Evolutionary conservation across 2,329 filamentous ascomycete species (phyloP), one percentile per base, ranked within the genome.

Genomic region (Fusarium udum): DNA sequence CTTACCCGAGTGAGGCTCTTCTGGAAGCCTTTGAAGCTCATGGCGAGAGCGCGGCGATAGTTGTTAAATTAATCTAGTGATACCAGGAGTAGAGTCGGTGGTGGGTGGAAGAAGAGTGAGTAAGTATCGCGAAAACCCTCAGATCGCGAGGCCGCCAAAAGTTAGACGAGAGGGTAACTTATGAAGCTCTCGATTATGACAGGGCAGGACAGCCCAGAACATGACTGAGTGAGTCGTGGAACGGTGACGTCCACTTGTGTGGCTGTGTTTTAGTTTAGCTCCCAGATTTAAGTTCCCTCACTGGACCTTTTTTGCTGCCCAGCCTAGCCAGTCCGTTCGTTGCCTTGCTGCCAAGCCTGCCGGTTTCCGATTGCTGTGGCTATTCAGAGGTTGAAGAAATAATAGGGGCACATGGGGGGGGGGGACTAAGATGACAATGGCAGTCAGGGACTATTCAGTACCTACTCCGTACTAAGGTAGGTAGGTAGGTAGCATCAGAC

Each of bases 11-110:
- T 90, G 81, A 97, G 87, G 86, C 92, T 92, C 88, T 98, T 98
- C 82, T 93, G 91, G 80, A 99, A 94, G 79, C 96, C 96, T 85
- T 96, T 97, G 88, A 97, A 95, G 90, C 95, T 98, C 96, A 99
- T 98, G 81, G 61, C 80, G 80, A 64, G 63, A 61, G 72, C 72
- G 63, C n/a, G 57, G 31, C 52, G 40, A 43, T 32, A 22, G 48
- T 52, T 72, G 32, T 55, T 56, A 51, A 42, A 51, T 52, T 61
- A 28, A 63, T 48, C 40, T 43, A 58, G 56, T 32, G 66, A 42
- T 46, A 53, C 36, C 45, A 49, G 56, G 58, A 55, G 57, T 45
- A 53, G 15, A 57, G 51, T 61, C 57, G 72, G 64, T 68, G 42
- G 48, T 40, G 45, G 57, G 61, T 39, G 43, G 24, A 42, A 56